Evolutionary conservation across 2,329 filamentous ascomycete species (phyloP).

Genomic region (Colletotrichum scovillei): DNA sequence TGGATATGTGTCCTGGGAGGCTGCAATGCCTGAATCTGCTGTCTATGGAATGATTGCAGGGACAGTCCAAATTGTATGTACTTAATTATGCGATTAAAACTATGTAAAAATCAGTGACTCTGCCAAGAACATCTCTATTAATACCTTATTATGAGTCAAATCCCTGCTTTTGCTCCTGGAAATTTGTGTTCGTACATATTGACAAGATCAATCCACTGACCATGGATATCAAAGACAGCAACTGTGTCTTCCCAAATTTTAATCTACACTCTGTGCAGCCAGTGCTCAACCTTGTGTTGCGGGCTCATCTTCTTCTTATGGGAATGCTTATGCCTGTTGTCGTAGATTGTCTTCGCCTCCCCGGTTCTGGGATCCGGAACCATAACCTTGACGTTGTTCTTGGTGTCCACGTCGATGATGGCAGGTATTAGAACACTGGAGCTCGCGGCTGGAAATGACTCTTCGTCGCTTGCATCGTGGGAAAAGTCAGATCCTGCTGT

Average conservation of each 20-base stretch:
- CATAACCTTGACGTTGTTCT: constrained; percentile 19
- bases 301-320: not conserved
- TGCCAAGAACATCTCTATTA: no score
- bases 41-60: no score
- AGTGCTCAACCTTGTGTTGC: not conserved
- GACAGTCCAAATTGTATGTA: no score
- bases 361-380: constrained; percentile 5
- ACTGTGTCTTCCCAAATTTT: no score
- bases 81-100: no score
- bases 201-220: no score
- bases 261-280: not conserved
- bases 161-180: no score
- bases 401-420: constrained; percentile 24
- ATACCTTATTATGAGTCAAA: no score
- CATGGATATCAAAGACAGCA: no score
- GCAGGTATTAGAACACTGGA: constrained; percentile 6
- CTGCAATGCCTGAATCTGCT: not conserved
- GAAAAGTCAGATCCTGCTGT: not conserved
- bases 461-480: not conserved
- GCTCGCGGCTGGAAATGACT: not conserved
- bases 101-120: no score
- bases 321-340: constrained; percentile 1
- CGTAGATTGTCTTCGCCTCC: not conserved
- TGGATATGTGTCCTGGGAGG: not conserved
- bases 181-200: no score